Base-by-base conservation (phyloP, 2,329 filamentous ascomycete genomes). In the Ascosphaera pollenicola region DNA sequence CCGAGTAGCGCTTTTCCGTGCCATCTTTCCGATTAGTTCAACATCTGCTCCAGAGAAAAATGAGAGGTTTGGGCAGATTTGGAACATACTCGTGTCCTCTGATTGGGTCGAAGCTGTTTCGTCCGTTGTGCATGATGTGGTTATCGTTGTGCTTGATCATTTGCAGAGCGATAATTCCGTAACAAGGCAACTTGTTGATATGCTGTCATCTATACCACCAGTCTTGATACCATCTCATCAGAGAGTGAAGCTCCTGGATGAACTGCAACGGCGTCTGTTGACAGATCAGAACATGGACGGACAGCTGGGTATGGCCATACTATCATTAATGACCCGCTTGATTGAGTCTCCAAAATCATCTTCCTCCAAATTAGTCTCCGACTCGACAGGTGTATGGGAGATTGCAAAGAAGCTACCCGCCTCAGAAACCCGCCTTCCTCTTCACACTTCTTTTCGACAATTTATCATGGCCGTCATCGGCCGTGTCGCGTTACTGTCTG, bases 281-380 rank as follows among this genome's bases (percentile, higher is more conserved):
- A 18, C 17, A 13, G 5, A 36, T 6, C 15, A 8, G 11, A 18
- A 18, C 8, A 18, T 36, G 4, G 17, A 18, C 10, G 35, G 4
- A 13, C 35, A 18, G 19, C 7, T n/a, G 7, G 35, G 8, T 15
- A n/a, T 36, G 7, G 4, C 15, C 52, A 55, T 2, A 44, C 57
- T 2, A 38, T 60, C 56, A 3, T 46, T 61, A 43, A 57, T 61
- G 54, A 54, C 56, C 0, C 58, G 54, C 26, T 40, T 60, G 36
- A 51, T 56, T 3, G 51, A 54, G n/a, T 53, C 56, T 49, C 51
- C 57, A 3, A 60, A 59, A 42, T 57, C 53, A 7, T 46, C 55
- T 28, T 56, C 55, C 5, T 18, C 35, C 43, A 45, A 15, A 40
- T 36, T 60, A 17, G 58, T 54, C 8, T 52, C 49, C 36, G 53